These are phyloP conservation scores for Liriodendron chinense DNA, from an alignment of 164 flowering plant species.

Conservation along the genomic window DNA sequence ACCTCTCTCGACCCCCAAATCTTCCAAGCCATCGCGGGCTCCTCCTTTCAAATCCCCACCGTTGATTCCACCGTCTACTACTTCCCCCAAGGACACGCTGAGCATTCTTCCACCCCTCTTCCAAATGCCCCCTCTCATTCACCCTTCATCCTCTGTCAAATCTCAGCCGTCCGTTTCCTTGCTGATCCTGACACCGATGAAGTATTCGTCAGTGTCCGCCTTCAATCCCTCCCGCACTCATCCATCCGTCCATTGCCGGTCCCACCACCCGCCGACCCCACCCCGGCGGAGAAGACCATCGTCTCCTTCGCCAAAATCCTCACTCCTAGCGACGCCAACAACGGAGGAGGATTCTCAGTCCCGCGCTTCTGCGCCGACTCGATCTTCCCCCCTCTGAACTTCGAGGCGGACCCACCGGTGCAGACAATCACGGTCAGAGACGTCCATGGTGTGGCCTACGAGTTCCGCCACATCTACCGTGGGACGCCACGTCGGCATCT, in stretches of 20 bases:
- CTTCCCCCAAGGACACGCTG: constrained; percentile 78
- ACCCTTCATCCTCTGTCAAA: constrained; percentile 28
- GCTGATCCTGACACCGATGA: constrained; percentile 55
- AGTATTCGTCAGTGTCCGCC: constrained; percentile 36
- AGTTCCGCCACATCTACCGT: constrained; percentile 61
- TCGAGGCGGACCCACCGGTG: constrained; percentile 58
- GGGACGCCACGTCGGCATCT: constrained; percentile 83
- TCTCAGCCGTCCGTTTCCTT: constrained; percentile 34
- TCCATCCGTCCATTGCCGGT: neutral
- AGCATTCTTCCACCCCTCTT: constrained; percentile 32
- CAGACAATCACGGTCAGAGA: constrained; percentile 56
- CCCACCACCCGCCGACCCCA: neutral
- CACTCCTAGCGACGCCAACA: constrained; percentile 79
- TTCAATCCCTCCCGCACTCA: constrained; percentile 21
- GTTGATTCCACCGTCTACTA: constrained; percentile 60
- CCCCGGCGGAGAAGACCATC: neutral
- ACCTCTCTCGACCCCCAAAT: constrained; percentile 38
- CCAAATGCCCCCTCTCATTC: constrained; percentile 17
- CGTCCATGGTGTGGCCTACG: constrained; percentile 49
- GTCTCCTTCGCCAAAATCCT: constrained; percentile 55
- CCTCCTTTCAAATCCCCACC: constrained; percentile 39
- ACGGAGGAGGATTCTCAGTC: constrained; percentile 90
- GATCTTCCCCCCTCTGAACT: constrained; percentile 61
- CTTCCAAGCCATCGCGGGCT: constrained; percentile 71
- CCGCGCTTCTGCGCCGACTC: constrained; percentile 79